Percentiles rank a stretch among this genome's conserved stretches.
These are phyloP conservation scores for Lindgomyces ingoldianus DNA, from an alignment of 495 filamentous ascomycete genomes.

Conservation along the genomic window DNA sequence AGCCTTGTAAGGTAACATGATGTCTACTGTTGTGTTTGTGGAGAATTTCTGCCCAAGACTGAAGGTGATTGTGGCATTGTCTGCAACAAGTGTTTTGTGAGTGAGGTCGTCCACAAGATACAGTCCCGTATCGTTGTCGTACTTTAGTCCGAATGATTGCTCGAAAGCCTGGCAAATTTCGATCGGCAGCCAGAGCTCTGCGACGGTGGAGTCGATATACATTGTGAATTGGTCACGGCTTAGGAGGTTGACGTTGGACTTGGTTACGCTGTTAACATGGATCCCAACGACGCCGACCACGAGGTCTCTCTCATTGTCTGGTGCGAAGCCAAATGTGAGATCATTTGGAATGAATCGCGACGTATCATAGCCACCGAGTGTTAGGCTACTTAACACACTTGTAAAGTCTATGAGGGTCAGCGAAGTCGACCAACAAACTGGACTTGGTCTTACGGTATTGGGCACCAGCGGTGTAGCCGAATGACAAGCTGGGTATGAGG, in stretches of 20 bases:
- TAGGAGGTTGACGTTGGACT: constrained; percentile 32
- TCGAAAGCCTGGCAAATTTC: constrained; percentile 58
- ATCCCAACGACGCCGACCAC: constrained; percentile 54
- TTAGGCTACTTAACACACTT: constrained; percentile 55
- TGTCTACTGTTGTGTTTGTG: constrained; percentile 49
- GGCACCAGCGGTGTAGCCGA: constrained; percentile 60
- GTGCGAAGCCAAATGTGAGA: constrained; percentile 52
- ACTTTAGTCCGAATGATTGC: constrained; percentile 52
- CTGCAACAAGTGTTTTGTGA: constrained; percentile 48
- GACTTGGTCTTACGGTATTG: constrained; percentile 49
- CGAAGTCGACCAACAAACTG: too few species aligned
- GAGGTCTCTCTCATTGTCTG: constrained; percentile 53
- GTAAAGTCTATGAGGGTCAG: constrained; percentile 47
- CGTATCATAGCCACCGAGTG: constrained; percentile 59
- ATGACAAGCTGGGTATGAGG: constrained; percentile 54
- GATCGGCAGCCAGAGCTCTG: constrained; percentile 58
- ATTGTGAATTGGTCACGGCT: constrained; percentile 22
- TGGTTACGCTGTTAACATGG: constrained; percentile 28
- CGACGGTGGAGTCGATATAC: constrained; percentile 57
- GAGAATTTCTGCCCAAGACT: constrained; percentile 48
- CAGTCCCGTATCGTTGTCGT: constrained; percentile 48
- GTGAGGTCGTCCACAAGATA: constrained; percentile 55
- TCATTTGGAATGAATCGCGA: constrained; percentile 54
- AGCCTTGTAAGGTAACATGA: constrained; percentile 55
- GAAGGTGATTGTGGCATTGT: constrained; percentile 56